Conservation (phyloP, 1,284 basidiomycete species). For the Malassezia nana region DNA sequence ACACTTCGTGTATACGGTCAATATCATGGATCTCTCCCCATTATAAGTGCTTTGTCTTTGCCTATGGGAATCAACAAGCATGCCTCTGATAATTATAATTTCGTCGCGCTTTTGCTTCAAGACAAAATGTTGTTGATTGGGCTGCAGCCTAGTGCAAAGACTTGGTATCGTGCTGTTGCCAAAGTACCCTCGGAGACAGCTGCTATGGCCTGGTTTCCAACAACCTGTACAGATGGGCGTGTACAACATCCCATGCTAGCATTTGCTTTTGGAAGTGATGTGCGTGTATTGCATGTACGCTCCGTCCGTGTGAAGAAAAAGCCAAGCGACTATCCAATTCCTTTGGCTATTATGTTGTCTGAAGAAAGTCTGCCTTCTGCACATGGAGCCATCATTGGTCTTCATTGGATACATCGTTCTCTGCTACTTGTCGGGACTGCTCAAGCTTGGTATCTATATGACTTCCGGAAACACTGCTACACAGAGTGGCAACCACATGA, state of each 20-base stretch:
- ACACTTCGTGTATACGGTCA: conserved; percentile 85
- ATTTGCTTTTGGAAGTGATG: conserved; percentile 26
- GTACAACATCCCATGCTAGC: conserved; percentile 28
- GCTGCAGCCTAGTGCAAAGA: conserved; percentile 78
- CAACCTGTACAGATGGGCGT: conserved; percentile 22
- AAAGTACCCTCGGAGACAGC: conserved; percentile 8
- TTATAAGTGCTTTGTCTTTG: conserved; percentile 69
- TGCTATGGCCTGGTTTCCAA: conserved; percentile 37
- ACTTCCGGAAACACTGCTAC: conserved; percentile 13
- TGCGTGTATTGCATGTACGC: conserved; percentile 27
- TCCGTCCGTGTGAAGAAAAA: conserved; percentile 10
- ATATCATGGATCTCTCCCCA: conserved; percentile 52
- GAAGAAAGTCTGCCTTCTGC: conserved; percentile 41
- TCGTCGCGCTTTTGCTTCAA: conserved; percentile 78
- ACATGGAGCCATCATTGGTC: conserved; percentile 43
- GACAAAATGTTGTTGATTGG: conserved; percentile 86
- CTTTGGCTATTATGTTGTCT: conserved; percentile 14
- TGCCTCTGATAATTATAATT: conserved; percentile 68
- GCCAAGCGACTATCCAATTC: not conserved
- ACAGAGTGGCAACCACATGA: conserved; percentile 23
- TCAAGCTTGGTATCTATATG: conserved; percentile 17
- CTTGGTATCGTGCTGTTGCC: conserved; percentile 59
- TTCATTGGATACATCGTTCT: conserved; percentile 51
- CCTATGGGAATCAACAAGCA: conserved; percentile 70
- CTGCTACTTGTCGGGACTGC: conserved; percentile 20